Evolutionary conservation across 352 stramenopile genomes (phyloP).

Genomic region (Thalassiosira livingstoniorum): DNA sequence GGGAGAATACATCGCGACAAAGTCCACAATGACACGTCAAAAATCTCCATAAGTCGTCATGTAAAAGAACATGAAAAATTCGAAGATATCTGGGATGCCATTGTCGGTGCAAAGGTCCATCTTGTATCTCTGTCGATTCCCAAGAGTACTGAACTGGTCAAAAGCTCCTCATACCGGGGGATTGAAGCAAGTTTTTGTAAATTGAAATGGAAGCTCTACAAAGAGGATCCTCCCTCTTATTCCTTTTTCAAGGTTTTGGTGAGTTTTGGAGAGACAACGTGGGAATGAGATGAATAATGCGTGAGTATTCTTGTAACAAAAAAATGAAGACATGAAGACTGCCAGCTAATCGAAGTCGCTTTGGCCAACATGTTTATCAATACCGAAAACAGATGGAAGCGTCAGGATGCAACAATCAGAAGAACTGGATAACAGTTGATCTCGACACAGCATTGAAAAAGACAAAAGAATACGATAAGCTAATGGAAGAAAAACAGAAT

Average conservation of each 20-base stretch:
- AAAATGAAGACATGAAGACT: not conserved
- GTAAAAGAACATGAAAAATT: not conserved
- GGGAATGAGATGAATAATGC: not conserved
- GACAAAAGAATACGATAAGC: slow-evolving; percentile 47
- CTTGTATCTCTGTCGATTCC: slow-evolving; percentile 32
- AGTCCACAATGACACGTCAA: not conserved
- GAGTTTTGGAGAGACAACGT: too few species aligned
- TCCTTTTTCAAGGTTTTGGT: not conserved
- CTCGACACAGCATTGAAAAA: slow-evolving; percentile 31
- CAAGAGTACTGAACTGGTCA: not conserved
- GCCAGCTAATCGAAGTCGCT: not conserved
- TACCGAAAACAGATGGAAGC: slow-evolving; percentile 19
- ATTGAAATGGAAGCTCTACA: slow-evolving; percentile 78
- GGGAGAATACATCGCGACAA: not conserved
- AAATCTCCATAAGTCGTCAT: not conserved
- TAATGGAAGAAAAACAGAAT: slow-evolving; percentile 30
- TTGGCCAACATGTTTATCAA: not conserved
- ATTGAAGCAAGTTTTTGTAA: slow-evolving; percentile 73
- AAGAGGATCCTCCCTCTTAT: slow-evolving; percentile 65
- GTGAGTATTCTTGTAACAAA: not conserved
- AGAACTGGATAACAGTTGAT: slow-evolving; percentile 43
- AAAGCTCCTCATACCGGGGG: slow-evolving; percentile 44
- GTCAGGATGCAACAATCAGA: slow-evolving; percentile 50
- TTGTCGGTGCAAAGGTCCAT: slow-evolving; percentile 41
- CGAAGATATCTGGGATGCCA: slow-evolving; percentile 19